These are phyloP conservation scores for Lachancea nothofagi DNA, from an alignment of 805 yeast species.

Conservation along the genomic window DNA sequence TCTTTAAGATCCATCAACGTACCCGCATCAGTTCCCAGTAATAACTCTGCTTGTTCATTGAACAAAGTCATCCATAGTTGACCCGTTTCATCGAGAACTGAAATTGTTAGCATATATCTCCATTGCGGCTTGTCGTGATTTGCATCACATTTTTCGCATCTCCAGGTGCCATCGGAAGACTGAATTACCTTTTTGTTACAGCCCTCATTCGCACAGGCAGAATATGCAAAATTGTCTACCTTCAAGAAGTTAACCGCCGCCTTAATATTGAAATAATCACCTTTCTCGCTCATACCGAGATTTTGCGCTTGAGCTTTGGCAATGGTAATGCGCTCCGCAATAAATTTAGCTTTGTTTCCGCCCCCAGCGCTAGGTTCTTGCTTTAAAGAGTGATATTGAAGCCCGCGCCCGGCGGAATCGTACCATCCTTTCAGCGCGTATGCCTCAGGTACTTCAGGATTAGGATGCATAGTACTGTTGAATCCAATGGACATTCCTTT, in stretches of 20 bases:
- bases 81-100: conserved; percentile 76
- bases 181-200: conserved; percentile 84
- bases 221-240: conserved; percentile 77
- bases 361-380: conserved; percentile 41
- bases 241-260: conserved; percentile 69
- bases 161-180: conserved; percentile 70
- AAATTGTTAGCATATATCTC: conserved; percentile 72
- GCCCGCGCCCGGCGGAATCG: conserved; percentile 66
- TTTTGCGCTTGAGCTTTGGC: conserved; percentile 58
- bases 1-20: conserved; percentile 44
- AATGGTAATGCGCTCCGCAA: conserved; percentile 60
- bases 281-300: conserved; percentile 67
- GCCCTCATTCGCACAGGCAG: conserved; percentile 73
- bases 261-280: conserved; percentile 71
- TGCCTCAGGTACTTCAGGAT: conserved; percentile 89
- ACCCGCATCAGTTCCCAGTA: conserved; percentile 64
- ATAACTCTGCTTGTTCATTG: conserved; percentile 71
- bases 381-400: conserved; percentile 57
- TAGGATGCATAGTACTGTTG: conserved; percentile 65
- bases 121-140: conserved; percentile 63
- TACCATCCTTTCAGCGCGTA: conserved; percentile 92
- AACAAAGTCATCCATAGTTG: conserved; percentile 83
- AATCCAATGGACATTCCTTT: conserved; percentile 76
- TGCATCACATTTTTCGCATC: conserved; percentile 87
- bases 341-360: conserved; percentile 37